phyloP scores from a whole-genome alignment of 1,139 yeast genomes.

The Yamadazyma sp. region DNA sequence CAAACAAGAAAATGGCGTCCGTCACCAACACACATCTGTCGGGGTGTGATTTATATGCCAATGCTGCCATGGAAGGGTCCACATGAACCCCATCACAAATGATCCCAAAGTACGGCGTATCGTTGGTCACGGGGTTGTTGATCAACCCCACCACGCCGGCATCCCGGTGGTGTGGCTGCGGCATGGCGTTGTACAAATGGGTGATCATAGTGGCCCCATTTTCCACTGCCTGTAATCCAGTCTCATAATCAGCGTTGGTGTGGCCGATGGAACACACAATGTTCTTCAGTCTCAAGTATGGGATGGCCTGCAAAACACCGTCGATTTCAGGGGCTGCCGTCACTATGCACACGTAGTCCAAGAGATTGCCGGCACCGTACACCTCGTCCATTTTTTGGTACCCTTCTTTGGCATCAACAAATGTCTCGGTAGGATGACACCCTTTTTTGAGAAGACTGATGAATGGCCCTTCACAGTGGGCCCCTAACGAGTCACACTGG shows the following conservation, averaged over 20 bases:
- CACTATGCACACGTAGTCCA: conserved; percentile 48
- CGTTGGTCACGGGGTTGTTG: conserved; percentile 34
- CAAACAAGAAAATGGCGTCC: conserved; percentile 60
- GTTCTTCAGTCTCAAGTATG: conserved; percentile 33
- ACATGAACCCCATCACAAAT: conserved; percentile 67
- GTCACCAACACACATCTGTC: conserved; percentile 59
- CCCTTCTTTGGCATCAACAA: conserved; percentile 47
- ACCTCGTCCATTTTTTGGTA: conserved; percentile 36
- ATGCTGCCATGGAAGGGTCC: conserved; percentile 54
- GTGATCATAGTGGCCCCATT: conserved; percentile 62
- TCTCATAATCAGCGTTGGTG: conserved; percentile 49
- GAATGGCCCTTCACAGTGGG: conserved; percentile 68
- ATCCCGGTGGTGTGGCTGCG: conserved; percentile 63
- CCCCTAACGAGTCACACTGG: conserved; percentile 57
- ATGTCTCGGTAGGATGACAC: conserved; percentile 61
- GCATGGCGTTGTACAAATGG: conserved; percentile 68
- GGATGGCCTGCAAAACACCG: conserved; percentile 52
- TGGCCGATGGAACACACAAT: conserved; percentile 59
- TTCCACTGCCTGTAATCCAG: conserved; percentile 49
- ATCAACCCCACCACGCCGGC: conserved; percentile 60
- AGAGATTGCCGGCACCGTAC: conserved; percentile 43
- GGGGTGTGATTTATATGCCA: conserved; percentile 56
- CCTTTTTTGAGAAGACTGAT: conserved; percentile 57
- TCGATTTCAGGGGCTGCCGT: conserved; percentile 66
- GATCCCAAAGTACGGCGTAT: conserved; percentile 54